Evolutionary conservation across 345 rosid genomes (phyloP).

Genomic region (Rhodomyrtus tomentosa): DNA sequence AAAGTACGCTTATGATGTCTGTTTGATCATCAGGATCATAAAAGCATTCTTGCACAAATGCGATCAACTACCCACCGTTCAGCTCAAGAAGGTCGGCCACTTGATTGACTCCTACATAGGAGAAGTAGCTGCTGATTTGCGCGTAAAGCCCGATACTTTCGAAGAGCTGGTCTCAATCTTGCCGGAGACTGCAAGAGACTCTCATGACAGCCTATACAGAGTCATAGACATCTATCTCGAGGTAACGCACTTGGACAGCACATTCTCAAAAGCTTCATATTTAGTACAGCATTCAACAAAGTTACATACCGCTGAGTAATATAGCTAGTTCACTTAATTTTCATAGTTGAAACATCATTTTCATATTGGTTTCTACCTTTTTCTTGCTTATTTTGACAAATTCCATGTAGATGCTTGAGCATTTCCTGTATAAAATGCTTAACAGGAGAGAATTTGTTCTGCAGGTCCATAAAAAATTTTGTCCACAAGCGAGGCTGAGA

Average conservation of each 20-base stretch:
- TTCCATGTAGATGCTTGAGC: not conserved
- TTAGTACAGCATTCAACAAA: not conserved
- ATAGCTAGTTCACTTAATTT: not conserved
- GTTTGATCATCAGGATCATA: constrained; percentile 34
- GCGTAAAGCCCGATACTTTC: constrained; percentile 23
- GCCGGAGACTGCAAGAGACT: constrained; percentile 35
- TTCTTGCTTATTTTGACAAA: not conserved
- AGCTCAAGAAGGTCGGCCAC: constrained; percentile 20
- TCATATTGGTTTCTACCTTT: not conserved
- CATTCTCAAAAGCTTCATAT: not conserved
- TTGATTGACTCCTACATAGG: constrained; percentile 33
- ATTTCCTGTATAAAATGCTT: not conserved
- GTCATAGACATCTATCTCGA: constrained; percentile 41
- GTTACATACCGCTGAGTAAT: not conserved
- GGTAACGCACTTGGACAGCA: constrained; percentile 14
- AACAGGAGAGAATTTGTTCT: not conserved
- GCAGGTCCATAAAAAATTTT: constrained; percentile 31
- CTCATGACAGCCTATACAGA: constrained; percentile 22
- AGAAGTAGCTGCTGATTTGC: constrained; percentile 42
- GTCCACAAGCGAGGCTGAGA: constrained; percentile 20
- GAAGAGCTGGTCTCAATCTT: constrained; percentile 18
- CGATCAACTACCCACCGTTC: not conserved
- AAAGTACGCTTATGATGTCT: constrained; percentile 27
- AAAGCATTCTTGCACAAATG: constrained; percentile 12
- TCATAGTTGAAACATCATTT: not conserved